phyloP scores from a whole-genome alignment of 2,329 filamentous ascomycete species.

The Tolypocladium ovalisporum region DNA sequence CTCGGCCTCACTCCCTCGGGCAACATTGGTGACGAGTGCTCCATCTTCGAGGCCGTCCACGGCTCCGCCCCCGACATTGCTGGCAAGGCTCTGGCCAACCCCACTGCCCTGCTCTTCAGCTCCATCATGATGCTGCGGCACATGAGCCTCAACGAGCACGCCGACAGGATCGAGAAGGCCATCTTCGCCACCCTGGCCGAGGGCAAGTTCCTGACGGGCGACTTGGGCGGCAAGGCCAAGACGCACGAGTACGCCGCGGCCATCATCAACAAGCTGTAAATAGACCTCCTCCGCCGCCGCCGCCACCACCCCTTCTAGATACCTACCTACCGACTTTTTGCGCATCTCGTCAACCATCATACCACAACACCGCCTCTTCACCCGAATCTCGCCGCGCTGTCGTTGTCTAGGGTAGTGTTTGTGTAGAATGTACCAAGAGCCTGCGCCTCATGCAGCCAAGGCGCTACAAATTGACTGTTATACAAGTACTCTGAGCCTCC shows the following conservation, averaged over 20 bases:
- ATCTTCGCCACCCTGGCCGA: constrained; percentile 92
- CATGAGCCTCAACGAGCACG: constrained; percentile 83
- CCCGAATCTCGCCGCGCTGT: not conserved
- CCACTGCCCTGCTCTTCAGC: constrained; percentile 85
- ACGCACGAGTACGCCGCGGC: constrained; percentile 88
- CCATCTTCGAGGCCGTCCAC: constrained; percentile 99
- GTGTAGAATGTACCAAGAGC: constrained; percentile 18
- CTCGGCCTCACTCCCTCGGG: constrained; percentile 94
- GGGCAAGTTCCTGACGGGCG: constrained; percentile 92
- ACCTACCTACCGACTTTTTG: not conserved
- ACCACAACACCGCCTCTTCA: not conserved
- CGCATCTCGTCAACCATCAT: not conserved
- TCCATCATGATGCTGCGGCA: constrained; percentile 99
- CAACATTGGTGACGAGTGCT: constrained; percentile 98
- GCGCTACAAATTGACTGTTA: constrained; percentile 13
- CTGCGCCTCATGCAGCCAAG: constrained; percentile 15
- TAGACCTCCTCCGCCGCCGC: constrained; percentile 1
- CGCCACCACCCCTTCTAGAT: not conserved
- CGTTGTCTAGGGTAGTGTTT: constrained; percentile 14
- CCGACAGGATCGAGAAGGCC: constrained; percentile 80
- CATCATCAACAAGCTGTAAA: constrained; percentile 65
- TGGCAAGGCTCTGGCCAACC: constrained; percentile 92
- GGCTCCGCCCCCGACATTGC: constrained; percentile 94
- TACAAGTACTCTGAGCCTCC: not conserved
- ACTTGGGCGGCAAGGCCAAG: constrained; percentile 92